Base-by-base conservation (phyloP, 768 basidiomycete species). In the Auricularia cornea region DNA sequence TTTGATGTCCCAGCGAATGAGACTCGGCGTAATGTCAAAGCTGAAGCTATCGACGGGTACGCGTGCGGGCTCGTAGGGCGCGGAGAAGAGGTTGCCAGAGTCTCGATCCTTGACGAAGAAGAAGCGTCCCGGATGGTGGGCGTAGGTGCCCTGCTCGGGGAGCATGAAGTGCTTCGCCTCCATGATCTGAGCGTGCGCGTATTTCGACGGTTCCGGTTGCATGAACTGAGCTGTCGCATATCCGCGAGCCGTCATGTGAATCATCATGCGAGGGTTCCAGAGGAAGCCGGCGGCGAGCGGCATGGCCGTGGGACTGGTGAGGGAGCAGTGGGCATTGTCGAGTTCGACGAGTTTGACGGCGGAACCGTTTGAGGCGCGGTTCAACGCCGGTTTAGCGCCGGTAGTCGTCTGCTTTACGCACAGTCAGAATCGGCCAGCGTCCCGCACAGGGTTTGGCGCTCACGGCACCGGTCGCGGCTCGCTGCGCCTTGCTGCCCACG, bases 341-440 rank as follows among this genome's bases (percentile, higher is more conserved):
- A 57, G 54, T 26, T 57, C 54, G 54, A 57, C 54, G 54, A 57
- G 54, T 26, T 57, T 57, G 54, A 57, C 54, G 54, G 54, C 54
- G 16, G 16, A 16, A 23, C 23, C 23, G 30, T 11, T 57, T 5
- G 54, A 57, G 30, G 28, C 54, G 54, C 54, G 54, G 30, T 26
- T 57, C 12, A 16, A n/a, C 28, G 54, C 44, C 44, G 44, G 23
- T 48, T 48, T 48, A 20, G 44, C 44, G 44, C 44, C 44, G 44
- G 44, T 18, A 23, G 10, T 23, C 16, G 44, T 6, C 44, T 48
- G 44, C 44, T 48, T 18, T 6, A 20, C 44, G 20, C 44, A 23
- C 11, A 23, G 44, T 48, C 44, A 48, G 20, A 48, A 48, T 14
- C 16, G 44, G 44, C 20, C 44, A 48, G 44, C 23, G 20, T 18